Base-by-base conservation (phyloP, 345 rosid genomes). In the Eucalyptus grandis region DNA sequence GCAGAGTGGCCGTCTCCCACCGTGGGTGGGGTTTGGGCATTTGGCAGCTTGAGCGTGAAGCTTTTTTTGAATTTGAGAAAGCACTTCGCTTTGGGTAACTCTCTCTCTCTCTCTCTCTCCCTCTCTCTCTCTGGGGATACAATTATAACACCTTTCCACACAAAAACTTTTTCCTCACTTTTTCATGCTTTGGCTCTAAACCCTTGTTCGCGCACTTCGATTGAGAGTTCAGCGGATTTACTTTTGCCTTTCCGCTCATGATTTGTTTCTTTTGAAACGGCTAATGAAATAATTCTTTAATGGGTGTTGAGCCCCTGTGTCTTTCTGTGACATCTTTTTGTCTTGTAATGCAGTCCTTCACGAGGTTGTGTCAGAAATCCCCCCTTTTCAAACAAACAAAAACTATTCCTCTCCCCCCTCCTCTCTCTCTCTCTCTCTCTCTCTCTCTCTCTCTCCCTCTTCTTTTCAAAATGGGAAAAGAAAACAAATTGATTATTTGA, bases 281-380 rank as follows among this genome's bases (percentile, higher is more conserved):
- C 83, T 77, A 21, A 77, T 37, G 13, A 37, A 77, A 37, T 77
- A 14, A 31, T 86, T 86, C 43, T 86, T 86, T 86, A 47, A 60
- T 87, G 89, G 51, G 27, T 27, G 31, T 89, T 86, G 56, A 12
- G 49, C 34, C 89, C 88, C 87, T 91, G 83, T 77, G 83, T 77
- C 92, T 92, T 90, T 93, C 95, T 93, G 96, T 93, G 95, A 94
- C 98, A 91, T 93, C 92, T 88, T 95, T 94, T 97, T 96, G 98
- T 95, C 96, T 88, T 94, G 94, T 95, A 94, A 92, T 92, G 93
- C 94, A 93, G 93, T 93, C 93, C 93, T 92, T 96, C 98, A 97
- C 97, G 98, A 96, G 97, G 94, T 89, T 91, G 93, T 96, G 99
- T 96, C 99, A 97, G 99, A 93, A 91, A 65, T 88, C 54, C 19